Evolutionary conservation across 1,284 basidiomycete species (phyloP).

Genomic region (Ganoderma lingzhi): DNA sequence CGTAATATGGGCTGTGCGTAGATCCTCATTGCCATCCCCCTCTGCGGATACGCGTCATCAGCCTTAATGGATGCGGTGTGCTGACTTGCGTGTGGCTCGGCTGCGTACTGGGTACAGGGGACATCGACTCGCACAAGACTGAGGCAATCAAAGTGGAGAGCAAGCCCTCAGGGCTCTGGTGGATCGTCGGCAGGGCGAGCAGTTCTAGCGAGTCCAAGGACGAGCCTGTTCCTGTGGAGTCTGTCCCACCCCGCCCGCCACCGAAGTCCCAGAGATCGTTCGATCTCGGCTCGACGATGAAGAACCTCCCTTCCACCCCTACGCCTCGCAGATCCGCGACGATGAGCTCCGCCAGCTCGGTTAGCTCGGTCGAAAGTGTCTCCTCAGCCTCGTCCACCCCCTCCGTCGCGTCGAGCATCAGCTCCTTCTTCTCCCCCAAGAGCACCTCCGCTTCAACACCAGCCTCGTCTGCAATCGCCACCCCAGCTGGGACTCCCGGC

Average conservation of each 20-base stretch:
- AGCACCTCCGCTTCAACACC: constrained; percentile 28
- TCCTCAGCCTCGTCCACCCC: constrained; percentile 32
- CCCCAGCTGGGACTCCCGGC: constrained; percentile 38
- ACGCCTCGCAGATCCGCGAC: constrained; percentile 38
- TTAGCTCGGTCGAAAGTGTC: constrained; percentile 39
- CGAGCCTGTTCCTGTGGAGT: constrained; percentile 24
- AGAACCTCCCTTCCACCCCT: constrained; percentile 35
- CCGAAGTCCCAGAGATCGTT: constrained; percentile 36
- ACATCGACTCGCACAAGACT: constrained; percentile 60
- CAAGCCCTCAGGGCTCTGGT: constrained; percentile 65
- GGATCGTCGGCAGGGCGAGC: constrained; percentile 58
- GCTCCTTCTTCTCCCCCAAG: constrained; percentile 31
- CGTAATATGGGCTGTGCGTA: constrained; percentile 79
- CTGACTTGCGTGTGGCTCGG: constrained; percentile 17
- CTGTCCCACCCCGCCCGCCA: constrained; percentile 28
- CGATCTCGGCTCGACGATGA: constrained; percentile 38
- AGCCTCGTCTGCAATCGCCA: constrained; percentile 30
- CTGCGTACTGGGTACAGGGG: constrained; percentile 52
- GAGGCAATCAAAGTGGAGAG: constrained; percentile 68
- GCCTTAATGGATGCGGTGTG: not conserved
- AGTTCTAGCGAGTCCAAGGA: constrained; percentile 39
- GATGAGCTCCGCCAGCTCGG: constrained; percentile 37
- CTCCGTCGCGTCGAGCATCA: constrained; percentile 24
- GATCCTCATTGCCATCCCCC: constrained; percentile 13
- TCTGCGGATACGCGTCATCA: not conserved